Evolutionary conservation across 768 basidiomycete species (phyloP).

Genomic region (Xerocomellus dryophilus): DNA sequence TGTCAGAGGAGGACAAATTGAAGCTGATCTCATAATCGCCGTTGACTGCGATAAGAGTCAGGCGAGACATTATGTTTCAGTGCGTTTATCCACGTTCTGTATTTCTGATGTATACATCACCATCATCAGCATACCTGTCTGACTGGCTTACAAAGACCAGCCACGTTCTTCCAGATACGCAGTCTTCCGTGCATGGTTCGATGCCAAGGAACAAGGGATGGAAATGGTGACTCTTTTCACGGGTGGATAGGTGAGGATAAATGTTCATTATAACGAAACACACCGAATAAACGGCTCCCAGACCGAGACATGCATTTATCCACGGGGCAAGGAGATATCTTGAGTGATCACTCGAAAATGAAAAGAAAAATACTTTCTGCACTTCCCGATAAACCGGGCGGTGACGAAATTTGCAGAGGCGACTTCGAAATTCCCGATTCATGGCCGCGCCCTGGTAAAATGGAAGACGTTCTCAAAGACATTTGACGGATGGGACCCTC

Average conservation of each 20-base stretch:
- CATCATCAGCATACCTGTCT: not conserved
- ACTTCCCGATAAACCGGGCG: too few relatives aligned
- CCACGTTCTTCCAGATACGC: constrained; percentile 8
- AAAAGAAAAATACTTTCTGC: too few relatives aligned
- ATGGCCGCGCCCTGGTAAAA: constrained; percentile 9
- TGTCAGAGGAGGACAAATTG: constrained; percentile 1
- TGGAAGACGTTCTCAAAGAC: constrained; percentile 18
- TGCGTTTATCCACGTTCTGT: constrained; percentile 3
- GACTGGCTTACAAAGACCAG: constrained; percentile 13
- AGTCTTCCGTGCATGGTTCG: too few relatives aligned
- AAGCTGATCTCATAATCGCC: too few relatives aligned
- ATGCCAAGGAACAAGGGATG: too few relatives aligned
- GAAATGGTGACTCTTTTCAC: constrained; percentile 12
- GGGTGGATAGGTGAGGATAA: constrained; percentile 17
- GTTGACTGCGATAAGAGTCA: too few relatives aligned
- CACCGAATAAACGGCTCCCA: not conserved
- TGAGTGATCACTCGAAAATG: too few relatives aligned
- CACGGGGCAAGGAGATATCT: too few relatives aligned
- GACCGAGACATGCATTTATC: too few relatives aligned
- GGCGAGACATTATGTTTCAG: constrained; percentile 5
- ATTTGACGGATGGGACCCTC: constrained; percentile 18
- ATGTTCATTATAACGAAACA: not conserved
- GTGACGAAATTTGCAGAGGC: constrained; percentile 2
- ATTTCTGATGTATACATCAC: not conserved
- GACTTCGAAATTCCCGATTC: constrained; percentile 21